Percentiles rank a stretch among this genome's conserved stretches.
Conservation (phyloP, 78 protist genomes). For the Speleostelium caveatum region DNA sequence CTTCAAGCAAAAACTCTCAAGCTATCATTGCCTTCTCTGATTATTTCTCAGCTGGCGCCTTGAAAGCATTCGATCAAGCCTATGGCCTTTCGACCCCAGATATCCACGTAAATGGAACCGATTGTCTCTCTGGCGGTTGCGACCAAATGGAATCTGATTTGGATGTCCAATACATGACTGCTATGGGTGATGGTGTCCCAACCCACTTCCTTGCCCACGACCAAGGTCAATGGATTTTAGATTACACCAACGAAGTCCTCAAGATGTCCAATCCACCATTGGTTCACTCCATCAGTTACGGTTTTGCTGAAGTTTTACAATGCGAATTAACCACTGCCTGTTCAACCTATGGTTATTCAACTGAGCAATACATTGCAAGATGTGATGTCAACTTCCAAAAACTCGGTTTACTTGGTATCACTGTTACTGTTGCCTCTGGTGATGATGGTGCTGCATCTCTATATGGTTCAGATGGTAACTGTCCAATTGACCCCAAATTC, state of each 20-base stretch:
- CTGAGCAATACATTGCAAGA: slow-evolving; percentile 55
- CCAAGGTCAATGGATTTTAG: slow-evolving; percentile 64
- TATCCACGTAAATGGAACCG: slow-evolving; percentile 47
- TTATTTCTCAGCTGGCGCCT: slow-evolving; percentile 60
- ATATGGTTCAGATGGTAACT: slow-evolving; percentile 72
- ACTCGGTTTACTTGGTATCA: slow-evolving; percentile 73
- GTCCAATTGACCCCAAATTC: slow-evolving; percentile 46
- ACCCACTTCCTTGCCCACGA: slow-evolving; percentile 53
- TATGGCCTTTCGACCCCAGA: slow-evolving; percentile 16
- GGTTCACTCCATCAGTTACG: slow-evolving; percentile 71
- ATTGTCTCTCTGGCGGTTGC: slow-evolving; percentile 42
- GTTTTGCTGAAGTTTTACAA: slow-evolving; percentile 80
- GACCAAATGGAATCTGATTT: slow-evolving; percentile 73
- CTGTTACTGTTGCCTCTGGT: slow-evolving; percentile 81
- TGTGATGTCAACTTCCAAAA: slow-evolving; percentile 74
- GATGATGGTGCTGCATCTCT: slow-evolving; percentile 86
- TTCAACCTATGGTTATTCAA: slow-evolving; percentile 12
- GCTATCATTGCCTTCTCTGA: slow-evolving; percentile 71
- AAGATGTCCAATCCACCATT: slow-evolving; percentile 31
- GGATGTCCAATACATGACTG: slow-evolving; percentile 68
- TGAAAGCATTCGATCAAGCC: slow-evolving; percentile 10
- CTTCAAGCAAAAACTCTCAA: slow-evolving; percentile 25
- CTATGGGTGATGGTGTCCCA: slow-evolving; percentile 50
- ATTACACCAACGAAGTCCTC: slow-evolving; percentile 42
- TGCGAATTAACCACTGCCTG: slow-evolving; percentile 58